Evolutionary conservation across 306 rosid genomes (phyloP).

Genomic region (Oxytropis ochrocephala): DNA sequence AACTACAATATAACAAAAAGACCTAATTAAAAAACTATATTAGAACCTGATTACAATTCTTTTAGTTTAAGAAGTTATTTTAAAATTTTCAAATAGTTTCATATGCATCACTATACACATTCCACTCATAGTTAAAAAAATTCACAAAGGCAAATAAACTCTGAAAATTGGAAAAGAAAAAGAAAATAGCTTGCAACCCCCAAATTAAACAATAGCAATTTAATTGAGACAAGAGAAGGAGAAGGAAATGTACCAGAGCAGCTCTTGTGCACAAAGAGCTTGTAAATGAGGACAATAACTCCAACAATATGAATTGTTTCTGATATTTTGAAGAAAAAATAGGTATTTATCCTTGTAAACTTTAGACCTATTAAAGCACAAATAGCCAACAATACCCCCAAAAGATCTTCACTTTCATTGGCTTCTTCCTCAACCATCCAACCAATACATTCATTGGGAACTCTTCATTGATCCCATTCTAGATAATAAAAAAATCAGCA

Average conservation of each 20-base stretch:
- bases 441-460: slow-evolving; percentile 27
- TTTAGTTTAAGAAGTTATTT: no score
- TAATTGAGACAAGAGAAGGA: no score
- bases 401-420: slow-evolving; percentile 43
- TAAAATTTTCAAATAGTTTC: no score
- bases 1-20: no score
- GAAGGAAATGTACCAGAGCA: slow-evolving; percentile 49
- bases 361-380: slow-evolving; percentile 40
- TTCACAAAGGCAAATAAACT: not conserved
- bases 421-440: slow-evolving; percentile 45
- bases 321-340: slow-evolving; percentile 40
- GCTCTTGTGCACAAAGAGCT: slow-evolving; percentile 63
- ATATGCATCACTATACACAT: not conserved
- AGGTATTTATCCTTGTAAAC: slow-evolving; percentile 15
- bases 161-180: not conserved
- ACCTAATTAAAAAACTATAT: no score
- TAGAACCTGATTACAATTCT: no score
- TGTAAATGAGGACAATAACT: slow-evolving; percentile 51
- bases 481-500: not conserved
- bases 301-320: slow-evolving; percentile 49
- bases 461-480: slow-evolving; percentile 49
- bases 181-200: not conserved
- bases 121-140: not conserved
- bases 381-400: slow-evolving; percentile 34
- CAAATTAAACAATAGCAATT: not conserved